phyloP scores from a whole-genome alignment of 495 filamentous ascomycete genomes.

The Penicillium soppii region DNA sequence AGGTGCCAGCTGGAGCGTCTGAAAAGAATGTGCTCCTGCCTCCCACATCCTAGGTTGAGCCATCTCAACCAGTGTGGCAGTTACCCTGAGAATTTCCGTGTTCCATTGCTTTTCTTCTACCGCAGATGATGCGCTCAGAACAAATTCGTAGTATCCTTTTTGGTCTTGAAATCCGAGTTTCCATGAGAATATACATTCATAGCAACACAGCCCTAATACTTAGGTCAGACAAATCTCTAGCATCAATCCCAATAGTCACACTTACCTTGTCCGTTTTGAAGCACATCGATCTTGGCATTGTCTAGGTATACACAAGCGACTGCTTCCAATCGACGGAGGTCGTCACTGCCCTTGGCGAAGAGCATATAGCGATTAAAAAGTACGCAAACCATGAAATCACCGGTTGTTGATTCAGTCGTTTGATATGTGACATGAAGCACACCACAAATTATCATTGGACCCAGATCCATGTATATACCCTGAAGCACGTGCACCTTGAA shows the following conservation, averaged over 20 bases:
- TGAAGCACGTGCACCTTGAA: constrained; percentile 33
- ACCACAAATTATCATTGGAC: constrained; percentile 81
- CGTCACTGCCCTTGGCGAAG: constrained; percentile 65
- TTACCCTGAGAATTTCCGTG: constrained; percentile 37
- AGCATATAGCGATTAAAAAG: constrained; percentile 81
- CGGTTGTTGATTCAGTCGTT: constrained; percentile 59
- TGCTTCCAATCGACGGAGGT: constrained; percentile 63
- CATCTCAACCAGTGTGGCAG: constrained; percentile 22
- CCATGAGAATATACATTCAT: constrained; percentile 85
- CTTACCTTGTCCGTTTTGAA: constrained; percentile 82
- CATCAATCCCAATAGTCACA: not conserved
- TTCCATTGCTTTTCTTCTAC: constrained; percentile 80
- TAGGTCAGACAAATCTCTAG: not conserved
- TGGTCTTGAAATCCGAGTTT: constrained; percentile 84
- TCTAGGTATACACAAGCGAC: constrained; percentile 71
- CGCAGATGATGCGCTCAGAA: constrained; percentile 83
- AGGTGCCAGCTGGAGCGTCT: constrained; percentile 68
- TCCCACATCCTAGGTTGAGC: constrained; percentile 26
- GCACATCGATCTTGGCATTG: constrained; percentile 70
- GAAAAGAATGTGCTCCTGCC: constrained; percentile 43
- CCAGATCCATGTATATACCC: constrained; percentile 68
- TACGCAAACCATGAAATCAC: constrained; percentile 84
- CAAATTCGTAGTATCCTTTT: constrained; percentile 76
- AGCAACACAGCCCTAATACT: constrained; percentile 74
- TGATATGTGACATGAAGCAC: constrained; percentile 85